phyloP scores from a whole-genome alignment of 1,284 basidiomycete species.

The Neotropicomus parvogracilis region DNA sequence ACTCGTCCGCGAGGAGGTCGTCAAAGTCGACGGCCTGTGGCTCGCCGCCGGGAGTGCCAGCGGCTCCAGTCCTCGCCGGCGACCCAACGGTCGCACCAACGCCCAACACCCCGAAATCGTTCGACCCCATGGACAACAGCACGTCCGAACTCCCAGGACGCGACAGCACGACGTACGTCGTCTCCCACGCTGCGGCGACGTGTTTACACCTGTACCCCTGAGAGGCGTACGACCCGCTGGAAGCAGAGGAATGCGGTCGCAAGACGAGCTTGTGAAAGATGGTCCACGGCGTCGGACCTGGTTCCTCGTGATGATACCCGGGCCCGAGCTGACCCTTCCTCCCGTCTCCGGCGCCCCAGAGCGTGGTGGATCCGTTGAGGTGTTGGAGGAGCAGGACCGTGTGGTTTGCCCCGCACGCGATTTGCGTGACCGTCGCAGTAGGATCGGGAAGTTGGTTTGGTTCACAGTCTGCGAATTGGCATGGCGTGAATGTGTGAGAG shows the following conservation, averaged over 20 bases:
- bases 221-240: conserved; percentile 23
- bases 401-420: conserved; percentile 35
- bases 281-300: conserved; percentile 13
- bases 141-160: conserved; percentile 47
- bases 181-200: conserved; percentile 78
- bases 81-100: conserved; percentile 25
- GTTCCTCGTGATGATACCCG: not conserved
- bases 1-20: conserved; percentile 32
- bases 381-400: conserved; percentile 25
- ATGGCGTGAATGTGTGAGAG: conserved; percentile 26
- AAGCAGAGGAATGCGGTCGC: not conserved
- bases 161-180: conserved; percentile 65
- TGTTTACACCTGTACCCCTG: conserved; percentile 38
- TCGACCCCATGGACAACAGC: conserved; percentile 74
- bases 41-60: not conserved
- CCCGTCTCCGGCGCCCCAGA: conserved; percentile 72
- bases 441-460: conserved; percentile 11
- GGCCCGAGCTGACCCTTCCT: conserved; percentile 59
- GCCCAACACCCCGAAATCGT: conserved; percentile 82
- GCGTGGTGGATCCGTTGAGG: conserved; percentile 30
- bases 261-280: conserved; percentile 51
- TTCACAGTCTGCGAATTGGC: conserved; percentile 19
- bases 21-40: conserved; percentile 46
- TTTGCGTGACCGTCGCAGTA: conserved; percentile 12
- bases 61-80: conserved; percentile 1